Percentiles rank a stretch among this genome's conserved stretches.
Conservation (phyloP, 495 filamentous ascomycete species). For the Aspergillus olivimuriae region DNA sequence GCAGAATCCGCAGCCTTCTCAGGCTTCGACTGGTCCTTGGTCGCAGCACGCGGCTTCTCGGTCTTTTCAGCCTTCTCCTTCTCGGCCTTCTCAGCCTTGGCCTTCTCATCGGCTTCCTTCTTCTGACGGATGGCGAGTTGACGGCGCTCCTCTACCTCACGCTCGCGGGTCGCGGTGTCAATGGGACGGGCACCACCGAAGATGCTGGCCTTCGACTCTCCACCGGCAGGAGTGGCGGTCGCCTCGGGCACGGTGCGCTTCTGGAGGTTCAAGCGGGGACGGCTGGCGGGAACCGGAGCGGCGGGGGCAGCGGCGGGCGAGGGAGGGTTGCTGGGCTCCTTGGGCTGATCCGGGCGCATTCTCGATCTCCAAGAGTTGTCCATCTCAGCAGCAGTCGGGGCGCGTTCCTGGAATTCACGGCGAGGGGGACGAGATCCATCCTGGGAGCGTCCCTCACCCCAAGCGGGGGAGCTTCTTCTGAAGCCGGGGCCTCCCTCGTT, state of each 20-base stretch:
- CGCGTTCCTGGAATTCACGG: conserved; percentile 72
- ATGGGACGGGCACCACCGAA: conserved; percentile 90
- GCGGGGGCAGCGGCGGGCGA: conserved; percentile 36
- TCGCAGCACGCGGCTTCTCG: conserved; percentile 43
- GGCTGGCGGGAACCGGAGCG: conserved; percentile 47
- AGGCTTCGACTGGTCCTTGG: conserved; percentile 49
- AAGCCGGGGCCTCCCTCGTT: conserved; percentile 57
- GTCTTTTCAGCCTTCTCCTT: conserved; percentile 60
- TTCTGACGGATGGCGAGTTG: conserved; percentile 66
- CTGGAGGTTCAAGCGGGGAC: conserved; percentile 74
- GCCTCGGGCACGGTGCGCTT: conserved; percentile 85
- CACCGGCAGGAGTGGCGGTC: conserved; percentile 30
- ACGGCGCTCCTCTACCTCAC: conserved; percentile 83
- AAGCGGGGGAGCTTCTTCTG: conserved; percentile 68
- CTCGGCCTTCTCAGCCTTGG: conserved; percentile 61
- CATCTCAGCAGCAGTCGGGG: conserved; percentile 76
- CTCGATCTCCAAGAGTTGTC: conserved; percentile 80
- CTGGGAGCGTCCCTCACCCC: conserved; percentile 77
- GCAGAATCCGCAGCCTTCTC: conserved; percentile 45
- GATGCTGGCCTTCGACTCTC: conserved; percentile 80
- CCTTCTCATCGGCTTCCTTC: conserved; percentile 84
- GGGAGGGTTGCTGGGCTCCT: conserved; percentile 60
- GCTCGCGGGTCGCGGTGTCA: conserved; percentile 80
- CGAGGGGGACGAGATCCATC: conserved; percentile 78
- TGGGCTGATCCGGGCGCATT: conserved; percentile 71